Base-by-base conservation (phyloP, 352 stramenopile species). In the Pythium phragmiticola region DNA sequence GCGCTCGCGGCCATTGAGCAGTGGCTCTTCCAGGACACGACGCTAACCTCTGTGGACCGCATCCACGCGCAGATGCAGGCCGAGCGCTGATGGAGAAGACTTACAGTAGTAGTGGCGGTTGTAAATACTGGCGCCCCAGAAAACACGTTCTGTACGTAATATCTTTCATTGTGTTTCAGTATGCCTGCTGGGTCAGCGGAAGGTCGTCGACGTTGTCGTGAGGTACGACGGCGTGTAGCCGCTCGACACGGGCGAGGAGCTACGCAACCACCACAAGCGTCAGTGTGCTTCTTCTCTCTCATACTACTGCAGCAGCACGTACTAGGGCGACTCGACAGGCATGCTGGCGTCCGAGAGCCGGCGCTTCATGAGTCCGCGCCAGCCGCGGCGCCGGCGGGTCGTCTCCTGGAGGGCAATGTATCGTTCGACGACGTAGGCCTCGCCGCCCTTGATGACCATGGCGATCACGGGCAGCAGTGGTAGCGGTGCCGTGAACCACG, bases 351-450 rank as follows among this genome's bases (percentile, higher is more conserved):
- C 84, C 54, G 84, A 93, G 9, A 90, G 65, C 26, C 84, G 77
- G 23, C 84, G 84, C 68, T 93, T 93, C 84, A 90, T 90, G 46
- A 93, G 80, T 43, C 84, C 84, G 41, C 84, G 77, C 84, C 84
- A 93, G 48, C 84, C 84, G 26, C 84, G 81, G 36, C 84, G 78
- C 9, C 80, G 78, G 28, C 83, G 80, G 48, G 87, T 76, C 11
- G 84, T 89, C 68, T 93, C 84, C 69, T 90, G 80, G 64, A 87
- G 88, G 16, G 84, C 84, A 46, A 93, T 89, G 62, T 90, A 89
- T 28, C 80, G 77, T 54, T 93, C 82, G 3, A 93, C 72, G 8
- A 91, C 57, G 30, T 80, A 87, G 7, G 78, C 82, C 72, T 90
- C 76, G 26, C 77, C 82, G n/a, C 69, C 63, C 59, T 93, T 93